These are phyloP conservation scores for Bipolaris oryzae DNA, from an alignment of 2,329 filamentous ascomycete genomes.

Conservation along the genomic window DNA sequence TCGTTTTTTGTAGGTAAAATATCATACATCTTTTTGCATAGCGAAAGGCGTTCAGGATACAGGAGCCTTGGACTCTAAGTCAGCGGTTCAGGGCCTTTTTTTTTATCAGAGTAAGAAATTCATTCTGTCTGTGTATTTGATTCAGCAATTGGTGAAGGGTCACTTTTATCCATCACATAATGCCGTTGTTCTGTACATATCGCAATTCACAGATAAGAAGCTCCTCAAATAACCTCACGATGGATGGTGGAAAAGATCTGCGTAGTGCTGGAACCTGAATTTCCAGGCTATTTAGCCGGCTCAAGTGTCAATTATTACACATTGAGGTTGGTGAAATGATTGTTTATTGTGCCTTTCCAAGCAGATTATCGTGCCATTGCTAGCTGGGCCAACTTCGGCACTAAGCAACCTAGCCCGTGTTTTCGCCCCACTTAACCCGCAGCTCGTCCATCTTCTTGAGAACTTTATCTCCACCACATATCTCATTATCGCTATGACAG, in stretches of 20 bases:
- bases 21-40: slow-evolving; percentile 32
- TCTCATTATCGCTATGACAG: background rate
- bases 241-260: background rate
- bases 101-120: background rate
- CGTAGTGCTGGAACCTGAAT: background rate
- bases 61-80: background rate
- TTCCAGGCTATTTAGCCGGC: background rate
- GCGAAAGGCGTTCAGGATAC: slow-evolving; percentile 36
- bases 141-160: too few species aligned
- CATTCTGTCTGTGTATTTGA: background rate
- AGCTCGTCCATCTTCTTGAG: slow-evolving; percentile 5
- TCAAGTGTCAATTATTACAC: too few species aligned
- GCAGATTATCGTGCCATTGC: background rate
- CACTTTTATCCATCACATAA: background rate
- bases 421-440: slow-evolving; percentile 12
- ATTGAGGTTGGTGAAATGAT: background rate
- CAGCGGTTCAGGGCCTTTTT: background rate
- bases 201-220: background rate
- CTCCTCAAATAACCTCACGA: background rate
- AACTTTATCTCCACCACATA: slow-evolving; percentile 16
- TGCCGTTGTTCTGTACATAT: background rate
- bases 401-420: slow-evolving; percentile 6
- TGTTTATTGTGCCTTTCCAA: background rate
- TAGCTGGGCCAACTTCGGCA: slow-evolving; percentile 2
- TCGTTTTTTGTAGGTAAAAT: background rate